Percentiles rank a stretch among this genome's conserved stretches.
Evolutionary conservation across 148 eudicot genomes (phyloP).

Genomic region (Polygonum aviculare): DNA sequence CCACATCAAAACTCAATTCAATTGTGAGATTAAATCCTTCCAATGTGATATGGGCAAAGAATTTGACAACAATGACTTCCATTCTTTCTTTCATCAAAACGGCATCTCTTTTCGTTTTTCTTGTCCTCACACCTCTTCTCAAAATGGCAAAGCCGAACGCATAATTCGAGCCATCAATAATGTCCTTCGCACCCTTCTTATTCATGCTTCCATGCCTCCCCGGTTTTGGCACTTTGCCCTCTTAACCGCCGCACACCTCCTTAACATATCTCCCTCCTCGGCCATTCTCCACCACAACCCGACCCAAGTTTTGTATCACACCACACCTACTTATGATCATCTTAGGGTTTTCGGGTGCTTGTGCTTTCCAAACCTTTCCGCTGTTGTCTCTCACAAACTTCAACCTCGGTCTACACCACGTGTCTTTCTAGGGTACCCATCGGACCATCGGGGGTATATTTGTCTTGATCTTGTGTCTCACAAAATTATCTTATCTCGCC

Average conservation of each 20-base stretch:
- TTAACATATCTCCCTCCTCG: not conserved
- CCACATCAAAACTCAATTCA: not conserved
- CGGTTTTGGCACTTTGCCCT: not conserved
- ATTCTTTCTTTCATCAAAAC: not conserved
- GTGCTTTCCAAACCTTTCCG: not conserved
- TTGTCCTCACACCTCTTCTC: not conserved
- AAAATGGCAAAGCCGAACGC: not conserved
- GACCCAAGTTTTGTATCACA: not conserved
- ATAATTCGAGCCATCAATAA: not conserved
- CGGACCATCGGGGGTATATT: not conserved
- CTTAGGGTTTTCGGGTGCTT: not conserved
- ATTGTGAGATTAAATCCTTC: not conserved
- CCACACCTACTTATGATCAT: not conserved
- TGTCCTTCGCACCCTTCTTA: not conserved
- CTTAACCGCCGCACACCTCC: not conserved
- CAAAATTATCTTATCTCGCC: conserved; percentile 11
- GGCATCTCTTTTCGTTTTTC: not conserved
- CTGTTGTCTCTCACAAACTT: not conserved
- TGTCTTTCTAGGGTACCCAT: not conserved
- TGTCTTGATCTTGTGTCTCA: not conserved
- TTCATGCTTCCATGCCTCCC: not conserved
- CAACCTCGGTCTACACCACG: not conserved
- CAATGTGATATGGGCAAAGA: not conserved
- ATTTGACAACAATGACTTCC: not conserved
- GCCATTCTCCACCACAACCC: not conserved